Evolutionary conservation across 1,139 yeast genomes (phyloP).

Genomic region (Sugiyamaella pinicola): DNA sequence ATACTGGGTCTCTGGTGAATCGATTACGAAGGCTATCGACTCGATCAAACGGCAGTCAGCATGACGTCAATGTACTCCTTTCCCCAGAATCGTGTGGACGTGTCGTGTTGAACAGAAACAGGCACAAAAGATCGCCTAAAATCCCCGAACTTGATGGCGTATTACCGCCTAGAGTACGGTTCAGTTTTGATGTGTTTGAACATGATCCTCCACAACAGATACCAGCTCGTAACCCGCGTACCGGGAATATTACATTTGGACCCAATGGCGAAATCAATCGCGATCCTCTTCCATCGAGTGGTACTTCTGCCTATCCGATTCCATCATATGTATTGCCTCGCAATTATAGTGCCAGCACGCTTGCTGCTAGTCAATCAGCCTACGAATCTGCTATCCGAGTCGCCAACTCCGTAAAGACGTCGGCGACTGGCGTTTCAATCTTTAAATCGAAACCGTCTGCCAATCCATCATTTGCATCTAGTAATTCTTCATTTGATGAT

Average conservation of each 20-base stretch:
- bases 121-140: conserved; percentile 45
- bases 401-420: conserved; percentile 33
- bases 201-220: conserved; percentile 94
- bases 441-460: conserved; percentile 17
- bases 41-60: conserved; percentile 16
- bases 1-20: conserved; percentile 30
- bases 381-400: conserved; percentile 40
- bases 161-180: conserved; percentile 53
- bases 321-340: conserved; percentile 36
- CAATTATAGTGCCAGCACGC: conserved; percentile 36
- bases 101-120: conserved; percentile 53
- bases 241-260: conserved; percentile 70
- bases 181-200: conserved; percentile 67
- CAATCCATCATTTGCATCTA: background rate
- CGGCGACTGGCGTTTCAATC: conserved; percentile 19
- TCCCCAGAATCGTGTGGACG: conserved; percentile 30
- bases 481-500: conserved; percentile 31
- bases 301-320: conserved; percentile 46
- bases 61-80: conserved; percentile 4
- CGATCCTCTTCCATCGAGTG: conserved; percentile 25
- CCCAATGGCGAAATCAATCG: conserved; percentile 39
- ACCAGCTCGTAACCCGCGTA: conserved; percentile 81
- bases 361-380: conserved; percentile 38
- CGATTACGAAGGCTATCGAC: conserved; percentile 31
- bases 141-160: conserved; percentile 46